Conservation (phyloP, 352 stramenopile species). For the Globisporangium parvum region DNA sequence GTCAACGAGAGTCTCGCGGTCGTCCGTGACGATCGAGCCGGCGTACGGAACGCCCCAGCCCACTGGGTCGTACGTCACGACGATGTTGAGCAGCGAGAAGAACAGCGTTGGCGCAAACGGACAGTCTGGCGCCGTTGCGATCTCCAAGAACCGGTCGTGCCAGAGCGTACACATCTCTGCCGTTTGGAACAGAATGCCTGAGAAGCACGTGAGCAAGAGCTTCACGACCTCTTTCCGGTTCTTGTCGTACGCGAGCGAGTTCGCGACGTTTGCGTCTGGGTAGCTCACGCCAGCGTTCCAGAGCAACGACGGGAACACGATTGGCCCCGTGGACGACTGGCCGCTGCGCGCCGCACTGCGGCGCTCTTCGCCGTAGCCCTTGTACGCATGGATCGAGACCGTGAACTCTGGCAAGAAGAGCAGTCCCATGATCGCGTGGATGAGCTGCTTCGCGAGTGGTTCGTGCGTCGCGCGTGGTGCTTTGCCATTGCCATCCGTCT, state of each 20-base stretch:
- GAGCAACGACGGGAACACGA: constrained; percentile 73
- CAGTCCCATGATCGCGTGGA: constrained; percentile 83
- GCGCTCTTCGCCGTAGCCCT: constrained; percentile 70
- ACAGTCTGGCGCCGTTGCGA: constrained; percentile 86
- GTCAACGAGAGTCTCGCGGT: constrained; percentile 89
- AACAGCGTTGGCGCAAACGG: constrained; percentile 94
- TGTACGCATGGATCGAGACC: constrained; percentile 79
- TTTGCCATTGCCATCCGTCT: constrained; percentile 14
- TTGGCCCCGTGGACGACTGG: constrained; percentile 10
- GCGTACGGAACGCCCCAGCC: constrained; percentile 88
- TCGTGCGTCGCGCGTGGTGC: constrained; percentile 8
- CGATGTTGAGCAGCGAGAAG: constrained; percentile 95
- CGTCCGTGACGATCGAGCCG: constrained; percentile 83
- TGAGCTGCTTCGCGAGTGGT: constrained; percentile 65
- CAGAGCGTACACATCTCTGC: constrained; percentile 90
- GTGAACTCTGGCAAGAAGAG: constrained; percentile 86
- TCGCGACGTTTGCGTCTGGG: constrained; percentile 64
- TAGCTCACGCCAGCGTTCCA: constrained; percentile 81
- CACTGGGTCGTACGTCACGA: constrained; percentile 91
- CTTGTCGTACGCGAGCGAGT: constrained; percentile 82
- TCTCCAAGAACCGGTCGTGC: constrained; percentile 88
- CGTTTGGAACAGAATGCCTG: constrained; percentile 94
- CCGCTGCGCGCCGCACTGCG: constrained; percentile 54
- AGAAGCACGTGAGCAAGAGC: constrained; percentile 92
- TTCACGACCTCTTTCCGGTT: constrained; percentile 96